These are phyloP conservation scores for Corylus americana DNA, from an alignment of 306 rosid genomes.

Conservation along the genomic window DNA sequence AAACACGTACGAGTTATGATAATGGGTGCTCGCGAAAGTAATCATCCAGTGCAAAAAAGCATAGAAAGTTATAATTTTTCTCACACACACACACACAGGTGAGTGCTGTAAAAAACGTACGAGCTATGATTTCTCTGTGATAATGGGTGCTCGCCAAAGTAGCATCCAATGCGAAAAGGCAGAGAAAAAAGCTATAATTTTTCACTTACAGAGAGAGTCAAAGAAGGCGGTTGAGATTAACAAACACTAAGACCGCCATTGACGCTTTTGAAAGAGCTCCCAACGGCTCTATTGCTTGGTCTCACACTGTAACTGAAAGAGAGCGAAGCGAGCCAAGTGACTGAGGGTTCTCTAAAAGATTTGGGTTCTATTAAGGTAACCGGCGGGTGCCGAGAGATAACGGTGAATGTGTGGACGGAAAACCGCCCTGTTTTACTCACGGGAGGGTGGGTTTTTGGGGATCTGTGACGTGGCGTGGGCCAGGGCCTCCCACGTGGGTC, in stretches of 20 bases:
- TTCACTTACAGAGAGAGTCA: not conserved
- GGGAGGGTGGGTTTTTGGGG: not conserved
- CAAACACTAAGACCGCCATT: not conserved
- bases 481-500: slow-evolving; percentile 13
- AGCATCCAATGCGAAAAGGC: slow-evolving; percentile 24
- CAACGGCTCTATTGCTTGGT: slow-evolving; percentile 38
- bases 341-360: not conserved
- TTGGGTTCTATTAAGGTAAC: not conserved
- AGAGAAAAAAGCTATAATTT: not conserved
- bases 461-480: slow-evolving; percentile 31
- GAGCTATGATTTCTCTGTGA: slow-evolving; percentile 2
- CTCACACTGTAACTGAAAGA: slow-evolving; percentile 17
- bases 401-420: slow-evolving; percentile 22
- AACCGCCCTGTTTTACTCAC: slow-evolving; percentile 11
- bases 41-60: too few relatives aligned
- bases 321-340: not conserved
- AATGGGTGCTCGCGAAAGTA: not conserved
- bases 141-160: not conserved
- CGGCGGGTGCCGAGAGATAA: not conserved
- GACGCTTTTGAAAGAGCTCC: slow-evolving; percentile 1
- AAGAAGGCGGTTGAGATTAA: not conserved
- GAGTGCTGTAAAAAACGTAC: slow-evolving; percentile 12
- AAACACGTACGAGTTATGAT: too few relatives aligned
- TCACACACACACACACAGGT: too few relatives aligned
- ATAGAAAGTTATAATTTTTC: too few relatives aligned